phyloP scores from a whole-genome alignment of 352 stramenopile species.

The Globisporangium ultimum region DNA sequence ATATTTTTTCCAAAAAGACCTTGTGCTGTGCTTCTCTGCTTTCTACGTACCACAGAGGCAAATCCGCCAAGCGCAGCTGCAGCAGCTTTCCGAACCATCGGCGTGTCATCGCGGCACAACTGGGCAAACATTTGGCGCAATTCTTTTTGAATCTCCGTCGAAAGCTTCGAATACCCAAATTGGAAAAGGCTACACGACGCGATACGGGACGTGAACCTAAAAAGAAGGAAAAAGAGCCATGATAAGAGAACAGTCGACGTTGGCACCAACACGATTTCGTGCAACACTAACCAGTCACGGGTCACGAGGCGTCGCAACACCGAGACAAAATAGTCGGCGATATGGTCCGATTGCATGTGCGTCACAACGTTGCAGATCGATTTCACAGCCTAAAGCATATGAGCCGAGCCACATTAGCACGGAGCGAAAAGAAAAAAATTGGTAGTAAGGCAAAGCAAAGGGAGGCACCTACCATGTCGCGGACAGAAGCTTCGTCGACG shows the following conservation, averaged over 20 bases:
- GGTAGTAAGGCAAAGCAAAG: background rate
- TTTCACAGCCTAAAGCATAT: slow-evolving; percentile 62
- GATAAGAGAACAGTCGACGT: no score
- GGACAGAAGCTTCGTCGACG: slow-evolving; percentile 94
- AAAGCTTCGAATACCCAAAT: slow-evolving; percentile 56
- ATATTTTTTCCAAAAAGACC: background rate
- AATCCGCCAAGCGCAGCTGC: slow-evolving; percentile 89
- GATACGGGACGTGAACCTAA: slow-evolving; percentile 82
- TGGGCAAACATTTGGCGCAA: slow-evolving; percentile 91
- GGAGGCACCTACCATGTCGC: slow-evolving; percentile 66
- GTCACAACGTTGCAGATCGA: slow-evolving; percentile 89
- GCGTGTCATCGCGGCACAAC: slow-evolving; percentile 96
- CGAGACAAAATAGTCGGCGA: slow-evolving; percentile 90
- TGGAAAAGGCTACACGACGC: slow-evolving; percentile 83
- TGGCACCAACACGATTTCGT: no score
- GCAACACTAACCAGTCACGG: slow-evolving; percentile 88
- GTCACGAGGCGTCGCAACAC: slow-evolving; percentile 93
- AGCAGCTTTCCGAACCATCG: slow-evolving; percentile 95
- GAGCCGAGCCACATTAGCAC: no score
- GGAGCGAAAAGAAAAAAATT: background rate
- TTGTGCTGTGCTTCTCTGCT: background rate
- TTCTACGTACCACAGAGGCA: slow-evolving; percentile 43
- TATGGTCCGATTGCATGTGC: slow-evolving; percentile 79
- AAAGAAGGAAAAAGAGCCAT: background rate
- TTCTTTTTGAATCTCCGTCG: slow-evolving; percentile 65